Percentiles rank a stretch among this genome's conserved stretches.
These are phyloP conservation scores for Echites panduratus DNA, from an alignment of 257 asterid species.

Conservation along the genomic window DNA sequence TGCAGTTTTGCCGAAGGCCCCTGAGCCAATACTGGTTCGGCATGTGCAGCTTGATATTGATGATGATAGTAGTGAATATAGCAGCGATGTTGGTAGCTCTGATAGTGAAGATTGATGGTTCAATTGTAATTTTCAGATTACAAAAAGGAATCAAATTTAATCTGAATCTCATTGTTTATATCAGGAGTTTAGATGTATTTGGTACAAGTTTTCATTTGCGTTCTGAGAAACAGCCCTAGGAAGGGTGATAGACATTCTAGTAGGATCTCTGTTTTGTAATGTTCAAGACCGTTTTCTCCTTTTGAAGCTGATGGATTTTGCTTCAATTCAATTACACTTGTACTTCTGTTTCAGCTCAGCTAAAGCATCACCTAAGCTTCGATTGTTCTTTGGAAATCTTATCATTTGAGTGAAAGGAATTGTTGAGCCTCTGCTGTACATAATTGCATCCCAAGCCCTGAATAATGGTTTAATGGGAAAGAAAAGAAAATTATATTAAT, in stretches of 20 bases:
- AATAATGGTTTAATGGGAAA: too few species aligned
- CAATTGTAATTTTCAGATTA: background rate
- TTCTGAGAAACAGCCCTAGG: background rate
- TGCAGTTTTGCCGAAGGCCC: slow-evolving; percentile 43
- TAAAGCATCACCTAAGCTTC: too few species aligned
- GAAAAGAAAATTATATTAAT: too few species aligned
- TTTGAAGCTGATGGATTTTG: background rate
- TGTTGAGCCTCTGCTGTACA: too few species aligned
- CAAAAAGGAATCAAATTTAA: background rate
- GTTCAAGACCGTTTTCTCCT: background rate
- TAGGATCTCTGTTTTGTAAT: background rate
- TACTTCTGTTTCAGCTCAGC: background rate
- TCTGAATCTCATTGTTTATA: background rate
- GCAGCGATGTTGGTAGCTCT: slow-evolving; percentile 66
- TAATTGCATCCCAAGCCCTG: too few species aligned
- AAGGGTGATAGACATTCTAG: background rate
- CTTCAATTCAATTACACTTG: background rate
- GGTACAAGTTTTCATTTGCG: background rate
- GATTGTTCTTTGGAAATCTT: too few species aligned
- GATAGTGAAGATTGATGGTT: slow-evolving; percentile 63
- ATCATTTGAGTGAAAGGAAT: too few species aligned
- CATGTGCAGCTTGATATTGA: slow-evolving; percentile 91
- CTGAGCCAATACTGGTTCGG: slow-evolving; percentile 80
- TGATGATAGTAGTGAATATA: slow-evolving; percentile 65
- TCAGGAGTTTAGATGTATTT: background rate